Evolutionary conservation across 805 yeast genomes (phyloP).

Genomic region (Clavispora asparagi): DNA sequence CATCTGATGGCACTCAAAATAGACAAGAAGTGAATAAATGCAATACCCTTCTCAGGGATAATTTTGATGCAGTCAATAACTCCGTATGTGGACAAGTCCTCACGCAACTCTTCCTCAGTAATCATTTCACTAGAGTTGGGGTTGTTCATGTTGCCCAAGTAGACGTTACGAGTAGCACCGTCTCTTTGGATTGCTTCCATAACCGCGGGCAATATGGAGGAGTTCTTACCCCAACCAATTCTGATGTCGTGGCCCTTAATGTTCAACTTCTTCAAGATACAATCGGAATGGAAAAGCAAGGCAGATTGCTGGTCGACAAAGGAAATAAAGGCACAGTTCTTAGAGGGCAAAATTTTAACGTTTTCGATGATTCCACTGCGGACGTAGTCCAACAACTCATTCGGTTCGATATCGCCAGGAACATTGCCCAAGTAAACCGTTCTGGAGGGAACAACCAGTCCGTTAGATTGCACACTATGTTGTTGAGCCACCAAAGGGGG

Average conservation of each 20-base stretch:
- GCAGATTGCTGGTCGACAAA: constrained; percentile 89
- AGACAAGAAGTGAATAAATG: constrained; percentile 85
- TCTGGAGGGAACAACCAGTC: constrained; percentile 56
- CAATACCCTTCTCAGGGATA: constrained; percentile 74
- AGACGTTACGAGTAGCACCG: constrained; percentile 92
- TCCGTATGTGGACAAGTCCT: constrained; percentile 72
- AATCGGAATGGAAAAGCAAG: constrained; percentile 87
- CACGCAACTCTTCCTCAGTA: constrained; percentile 60
- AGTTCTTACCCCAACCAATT: constrained; percentile 90
- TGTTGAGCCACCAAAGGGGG: constrained; percentile 1
- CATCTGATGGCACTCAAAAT: constrained; percentile 83
- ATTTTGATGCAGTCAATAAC: constrained; percentile 80
- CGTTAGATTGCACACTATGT: background rate
- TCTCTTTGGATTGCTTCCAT: constrained; percentile 72
- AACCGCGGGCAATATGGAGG: constrained; percentile 70
- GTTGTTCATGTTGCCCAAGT: constrained; percentile 73
- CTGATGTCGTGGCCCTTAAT: constrained; percentile 78
- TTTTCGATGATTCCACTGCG: constrained; percentile 86
- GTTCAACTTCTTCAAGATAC: constrained; percentile 74
- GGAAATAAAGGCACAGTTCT: constrained; percentile 85
- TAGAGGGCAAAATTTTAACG: constrained; percentile 71
- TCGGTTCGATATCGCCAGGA: constrained; percentile 73
- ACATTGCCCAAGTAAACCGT: constrained; percentile 88
- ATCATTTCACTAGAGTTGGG: constrained; percentile 41
- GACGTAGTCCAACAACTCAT: constrained; percentile 83